Percentiles rank a stretch among this genome's conserved stretches.
Conservation (phyloP, 495 filamentous ascomycete genomes). For the Neurospora sp. region DNA sequence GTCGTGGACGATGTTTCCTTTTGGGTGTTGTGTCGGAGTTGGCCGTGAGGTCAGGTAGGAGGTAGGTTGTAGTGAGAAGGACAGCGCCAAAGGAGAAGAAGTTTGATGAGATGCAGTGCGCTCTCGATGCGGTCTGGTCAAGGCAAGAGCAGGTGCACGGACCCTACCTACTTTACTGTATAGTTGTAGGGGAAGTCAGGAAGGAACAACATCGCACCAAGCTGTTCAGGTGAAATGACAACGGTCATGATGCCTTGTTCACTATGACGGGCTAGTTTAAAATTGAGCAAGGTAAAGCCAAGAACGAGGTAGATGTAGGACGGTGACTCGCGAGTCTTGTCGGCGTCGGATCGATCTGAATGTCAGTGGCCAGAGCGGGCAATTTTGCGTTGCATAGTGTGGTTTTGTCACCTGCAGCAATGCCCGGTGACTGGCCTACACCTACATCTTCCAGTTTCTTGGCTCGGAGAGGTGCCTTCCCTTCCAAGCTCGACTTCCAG, state of each 20-base stretch:
- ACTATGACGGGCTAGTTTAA: neutral
- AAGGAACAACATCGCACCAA: neutral
- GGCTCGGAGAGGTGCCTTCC: neutral
- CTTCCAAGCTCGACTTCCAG: neutral
- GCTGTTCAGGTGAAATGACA: neutral
- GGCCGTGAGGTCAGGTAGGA: neutral
- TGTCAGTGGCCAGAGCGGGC: neutral
- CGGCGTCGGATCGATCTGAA: neutral
- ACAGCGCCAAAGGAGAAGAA: neutral
- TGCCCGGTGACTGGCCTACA: neutral
- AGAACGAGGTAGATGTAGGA: neutral
- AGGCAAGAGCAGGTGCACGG: neutral
- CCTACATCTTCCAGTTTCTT: neutral
- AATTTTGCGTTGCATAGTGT: neutral
- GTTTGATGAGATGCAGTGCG: neutral
- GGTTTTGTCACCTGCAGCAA: neutral
- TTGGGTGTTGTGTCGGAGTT: neutral
- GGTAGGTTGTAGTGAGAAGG: neutral
- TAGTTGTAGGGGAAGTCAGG: neutral
- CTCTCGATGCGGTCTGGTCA: neutral
- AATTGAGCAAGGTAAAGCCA: neutral
- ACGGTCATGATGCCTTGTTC: neutral
- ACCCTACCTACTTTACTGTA: neutral
- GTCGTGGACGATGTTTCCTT: neutral
- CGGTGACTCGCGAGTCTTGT: neutral